These are phyloP conservation scores for Besnoitia besnoiti DNA, from an alignment of 169 alveolate genomes.

Conservation along the genomic window DNA sequence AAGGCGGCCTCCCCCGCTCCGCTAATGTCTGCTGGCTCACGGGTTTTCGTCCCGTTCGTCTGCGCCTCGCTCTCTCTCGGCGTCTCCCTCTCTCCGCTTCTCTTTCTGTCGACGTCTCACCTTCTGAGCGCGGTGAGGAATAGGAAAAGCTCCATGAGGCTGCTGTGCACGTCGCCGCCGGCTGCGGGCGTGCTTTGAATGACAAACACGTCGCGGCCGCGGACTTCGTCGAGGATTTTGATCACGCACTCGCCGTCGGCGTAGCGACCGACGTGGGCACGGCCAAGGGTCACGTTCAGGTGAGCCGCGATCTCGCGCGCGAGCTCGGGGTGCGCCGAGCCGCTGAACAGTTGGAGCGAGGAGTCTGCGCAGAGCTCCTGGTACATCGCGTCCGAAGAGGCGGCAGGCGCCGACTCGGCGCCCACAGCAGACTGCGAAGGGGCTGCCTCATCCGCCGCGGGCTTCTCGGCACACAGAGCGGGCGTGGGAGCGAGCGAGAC, in stretches of 20 bases:
- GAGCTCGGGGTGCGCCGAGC: constrained; percentile 76
- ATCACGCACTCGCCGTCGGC: constrained; percentile 88
- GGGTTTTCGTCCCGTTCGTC: too few relatives aligned
- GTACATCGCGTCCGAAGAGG: constrained; percentile 31
- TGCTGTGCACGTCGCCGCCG: constrained; percentile 78
- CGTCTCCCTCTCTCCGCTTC: neutral
- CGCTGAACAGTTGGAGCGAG: constrained; percentile 72
- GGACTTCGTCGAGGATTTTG: constrained; percentile 83
- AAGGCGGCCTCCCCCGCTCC: too few relatives aligned
- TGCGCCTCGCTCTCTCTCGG: neutral
- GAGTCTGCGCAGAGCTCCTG: constrained; percentile 72
- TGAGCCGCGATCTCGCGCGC: constrained; percentile 78
- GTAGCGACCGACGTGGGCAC: constrained; percentile 78
- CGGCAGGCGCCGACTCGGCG: neutral
- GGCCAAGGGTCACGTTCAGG: constrained; percentile 81
- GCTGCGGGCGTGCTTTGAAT: constrained; percentile 85
- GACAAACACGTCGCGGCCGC: constrained; percentile 88
- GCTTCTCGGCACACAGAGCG: neutral
- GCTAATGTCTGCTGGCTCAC: too few relatives aligned
- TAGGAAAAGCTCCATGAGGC: constrained; percentile 71
- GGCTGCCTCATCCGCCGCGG: neutral
- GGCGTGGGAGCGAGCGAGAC: neutral
- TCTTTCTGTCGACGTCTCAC: neutral
- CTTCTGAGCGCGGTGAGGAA: constrained; percentile 76
- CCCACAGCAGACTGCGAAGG: neutral